Evolutionary conservation across 2,329 filamentous ascomycete species (phyloP), one percentile per base, ranked within the genome.

Genomic region (Hypoxylon sp.): DNA sequence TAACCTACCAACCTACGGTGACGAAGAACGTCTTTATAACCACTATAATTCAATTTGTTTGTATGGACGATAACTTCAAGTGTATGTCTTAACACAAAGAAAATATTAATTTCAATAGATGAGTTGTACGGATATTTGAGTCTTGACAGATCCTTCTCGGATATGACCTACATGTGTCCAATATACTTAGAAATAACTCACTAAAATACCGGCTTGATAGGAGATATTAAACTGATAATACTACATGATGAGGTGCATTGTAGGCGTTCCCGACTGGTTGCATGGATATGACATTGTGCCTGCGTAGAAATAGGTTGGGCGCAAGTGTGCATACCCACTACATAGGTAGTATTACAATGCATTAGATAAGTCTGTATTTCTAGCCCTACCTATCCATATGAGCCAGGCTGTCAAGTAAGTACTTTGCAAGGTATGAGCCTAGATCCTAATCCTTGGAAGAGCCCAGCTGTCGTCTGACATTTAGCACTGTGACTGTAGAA

Each of bases 381-480:
- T 50, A 50, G 29, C 29, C 55, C 19, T 48, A 6, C 29, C 17
- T 24, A 10, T 47, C 19, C 10, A 37, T 48, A 50, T 50, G 46
- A 31, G 17, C 46, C 50, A 3, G 19, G 19, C 19, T 58, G 33
- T 17, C 55, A 31, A 46, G 22, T 29, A 17, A 33, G 29, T 39
- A 29, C 17, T 39, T 24, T 14, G 26, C 44, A 42, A 19, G 22
- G 19, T 14, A 39, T 50, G 10, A 22, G 19, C 29, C 44, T 50
- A 29, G 44, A 39, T 42, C 29, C 24, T 48, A 54, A 47, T 50
- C 54, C 54, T 64, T 24, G 31, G 3, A 13, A 19, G 35, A 26
- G 35, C 60, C 24, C n/a, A 24, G 44, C 22, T 39, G 19, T 29
- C n/a, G 14, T 37, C 29, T 17, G 29, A 47, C 24, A 50, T 17